Percentiles rank a stretch among this genome's conserved stretches.
Conservation (phyloP, 106 monocot genomes). For the Phalaenopsis aphrodite region DNA sequence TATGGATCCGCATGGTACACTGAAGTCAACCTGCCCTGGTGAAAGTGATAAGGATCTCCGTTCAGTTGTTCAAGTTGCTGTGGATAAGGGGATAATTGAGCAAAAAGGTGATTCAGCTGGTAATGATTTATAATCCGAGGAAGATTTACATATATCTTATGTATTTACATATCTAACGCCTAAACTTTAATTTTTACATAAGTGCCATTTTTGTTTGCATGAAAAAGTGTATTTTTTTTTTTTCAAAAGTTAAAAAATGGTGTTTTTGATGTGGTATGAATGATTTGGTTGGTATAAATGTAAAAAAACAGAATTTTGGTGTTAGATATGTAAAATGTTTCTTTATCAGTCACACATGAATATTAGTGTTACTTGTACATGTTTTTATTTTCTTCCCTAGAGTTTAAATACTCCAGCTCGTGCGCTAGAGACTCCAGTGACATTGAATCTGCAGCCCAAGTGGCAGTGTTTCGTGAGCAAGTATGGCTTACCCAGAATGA, state of each 20-base stretch:
- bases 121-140: neutral
- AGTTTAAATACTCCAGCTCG: conserved; percentile 3
- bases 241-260: no score
- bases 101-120: conserved; percentile 13
- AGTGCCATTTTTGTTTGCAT: no score
- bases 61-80: conserved; percentile 3
- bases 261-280: no score
- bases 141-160: no score
- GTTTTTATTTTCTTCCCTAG: conserved; percentile 14
- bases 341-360: neutral
- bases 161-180: no score
- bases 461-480: conserved; percentile 73
- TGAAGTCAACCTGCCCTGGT: neutral
- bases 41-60: conserved; percentile 8
- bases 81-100: neutral
- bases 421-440: conserved; percentile 16
- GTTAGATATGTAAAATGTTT: neutral
- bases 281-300: no score
- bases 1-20: conserved; percentile 7
- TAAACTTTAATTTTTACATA: no score
- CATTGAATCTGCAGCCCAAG: conserved; percentile 69
- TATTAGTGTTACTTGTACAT: neutral
- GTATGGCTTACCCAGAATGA: conserved; percentile 27
- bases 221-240: no score
- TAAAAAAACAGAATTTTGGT: no score